Evolutionary conservation across 345 rosid species (phyloP), one percentile per base, ranked within the genome.

Genomic region (Ceriops decandra): DNA sequence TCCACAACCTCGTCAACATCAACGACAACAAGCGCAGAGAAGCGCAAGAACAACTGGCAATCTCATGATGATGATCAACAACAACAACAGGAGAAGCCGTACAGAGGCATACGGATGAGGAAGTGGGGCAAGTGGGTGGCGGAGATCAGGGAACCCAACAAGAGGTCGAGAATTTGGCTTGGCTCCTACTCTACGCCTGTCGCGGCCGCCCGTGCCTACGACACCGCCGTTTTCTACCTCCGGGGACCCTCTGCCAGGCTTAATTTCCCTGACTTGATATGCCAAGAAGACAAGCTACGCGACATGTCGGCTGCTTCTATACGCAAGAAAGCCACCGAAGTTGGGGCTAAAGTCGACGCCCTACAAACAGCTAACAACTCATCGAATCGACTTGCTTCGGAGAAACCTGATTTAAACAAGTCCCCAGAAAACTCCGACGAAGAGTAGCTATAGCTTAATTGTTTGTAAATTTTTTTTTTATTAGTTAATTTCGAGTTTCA

Each of bases 101-200:
- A 83, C 57, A 65, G 82, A 68, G 86, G 84, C 10, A 83, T 80
- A 70, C 63, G 86, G 75, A 83, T 78, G 86, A 76, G 86, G 67
- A 83, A 83, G 82, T 83, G 86, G 86, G 86, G 86, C 5, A 83
- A 83, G 70, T 80, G 84, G 84, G 86, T 83, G 21, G 86, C 86
- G 5, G 84, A 83, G 69, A 80, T 83, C 58, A 67, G 86, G 53
- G 86, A 83, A 57, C 86, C 86, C 66, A 83, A 83, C 73, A 83
- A 83, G 64, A 70, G 86, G 15, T 72, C 86, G 5, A 70, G 86
- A 21, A 80, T 83, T 42, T 83, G 86, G 86, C 82, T 83, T 2
- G 86, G 86, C 38, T 83, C 86, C 56, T 83, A 83, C 75, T 68
- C 76, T 2, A 72, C 86, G 2, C 81, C 84, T 4, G 24, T 77